These are phyloP conservation scores for Jimgerdemannia flammicorona DNA, from an alignment of 192 early-diverging fungal genomes.

Conservation along the genomic window DNA sequence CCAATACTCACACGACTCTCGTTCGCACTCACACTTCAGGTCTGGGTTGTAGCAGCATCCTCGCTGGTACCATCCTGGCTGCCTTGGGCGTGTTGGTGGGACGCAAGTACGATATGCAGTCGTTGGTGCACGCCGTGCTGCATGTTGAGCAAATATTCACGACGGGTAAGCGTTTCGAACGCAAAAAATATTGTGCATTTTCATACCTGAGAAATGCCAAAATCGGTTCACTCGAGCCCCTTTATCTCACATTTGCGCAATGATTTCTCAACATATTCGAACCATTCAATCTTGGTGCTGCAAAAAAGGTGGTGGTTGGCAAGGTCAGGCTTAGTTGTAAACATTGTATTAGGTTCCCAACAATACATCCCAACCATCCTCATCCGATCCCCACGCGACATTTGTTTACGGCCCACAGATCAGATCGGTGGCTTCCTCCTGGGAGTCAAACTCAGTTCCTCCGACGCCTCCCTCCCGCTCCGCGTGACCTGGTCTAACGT, in stretches of 20 bases:
- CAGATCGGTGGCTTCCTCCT: slow-evolving; percentile 26
- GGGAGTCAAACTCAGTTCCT: slow-evolving; percentile 21
- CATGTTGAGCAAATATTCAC: slow-evolving; percentile 38
- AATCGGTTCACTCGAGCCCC: too few relatives aligned
- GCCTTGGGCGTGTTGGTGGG: slow-evolving; percentile 19
- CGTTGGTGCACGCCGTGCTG: slow-evolving; percentile 20
- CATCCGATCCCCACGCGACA: not conserved
- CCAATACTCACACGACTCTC: not conserved
- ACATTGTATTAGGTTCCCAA: not conserved
- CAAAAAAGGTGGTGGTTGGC: slow-evolving; percentile 28
- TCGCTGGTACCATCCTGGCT: slow-evolving; percentile 24
- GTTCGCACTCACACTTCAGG: slow-evolving; percentile 2
- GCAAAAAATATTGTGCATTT: too few relatives aligned
- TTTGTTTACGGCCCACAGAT: not conserved
- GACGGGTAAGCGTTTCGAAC: slow-evolving; percentile 10
- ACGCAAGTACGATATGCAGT: slow-evolving; percentile 14
- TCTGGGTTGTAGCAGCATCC: slow-evolving; percentile 23
- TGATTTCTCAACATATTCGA: not conserved
- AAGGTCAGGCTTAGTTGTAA: slow-evolving; percentile 4
- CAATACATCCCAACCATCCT: not conserved
- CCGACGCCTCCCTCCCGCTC: slow-evolving; percentile 19
- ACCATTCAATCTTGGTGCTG: not conserved
- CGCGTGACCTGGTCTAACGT: slow-evolving; percentile 15
- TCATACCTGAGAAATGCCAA: too few relatives aligned
- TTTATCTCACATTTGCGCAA: too few relatives aligned